Evolutionary conservation across 2,329 filamentous ascomycete genomes (phyloP), one percentile per base, ranked within the genome.

Genomic region (Colletotrichum sansevieriae): DNA sequence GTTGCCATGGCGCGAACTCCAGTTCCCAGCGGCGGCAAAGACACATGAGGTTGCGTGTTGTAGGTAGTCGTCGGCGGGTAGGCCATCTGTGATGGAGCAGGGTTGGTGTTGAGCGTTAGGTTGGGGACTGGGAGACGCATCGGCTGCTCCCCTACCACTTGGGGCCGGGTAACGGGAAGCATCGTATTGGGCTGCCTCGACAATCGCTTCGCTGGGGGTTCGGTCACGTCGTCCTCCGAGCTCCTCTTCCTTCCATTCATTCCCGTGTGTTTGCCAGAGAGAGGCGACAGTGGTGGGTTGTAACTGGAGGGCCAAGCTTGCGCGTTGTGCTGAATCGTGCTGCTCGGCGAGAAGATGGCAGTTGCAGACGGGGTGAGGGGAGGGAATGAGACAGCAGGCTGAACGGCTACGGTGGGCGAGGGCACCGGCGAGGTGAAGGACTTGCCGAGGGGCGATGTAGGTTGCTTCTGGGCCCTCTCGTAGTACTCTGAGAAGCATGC

Each of bases 401-500:
- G 76, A 44, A 79, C 68, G 2, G 75, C 74, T 58, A 74, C 76
- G 0, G 83, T 87, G 4, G 86, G 86, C 2, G 86, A 88, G 4
- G 82, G 79, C 15, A 85, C 66, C n/a, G 85, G 84, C 0, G 87
- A 85, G 39, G 75, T 76, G 63, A 80, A 82, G 47, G 76, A 71
- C 63, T 75, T 78, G 66, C 75, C 78, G 49, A 84, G 71, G 15
- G 83, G 79, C 56, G 84, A 82, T 10, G 75, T 64, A 60, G 71
- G 59, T 20, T 70, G 74, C 63, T 78, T 79, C 37, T 86, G 86
- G 35, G 93, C 92, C 67, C 87, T 87, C 73, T 95, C 90, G 80
- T 94, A 94, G 80, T 94, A 98, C 60, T 91, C 89, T 72, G 91
- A 90, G 77, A 98, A 98, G 72, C 91, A 91, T 60, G 91, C 88